These are phyloP conservation scores for Arthroderma uncinatum DNA, from an alignment of 2,329 filamentous ascomycete genomes.

Conservation along the genomic window DNA sequence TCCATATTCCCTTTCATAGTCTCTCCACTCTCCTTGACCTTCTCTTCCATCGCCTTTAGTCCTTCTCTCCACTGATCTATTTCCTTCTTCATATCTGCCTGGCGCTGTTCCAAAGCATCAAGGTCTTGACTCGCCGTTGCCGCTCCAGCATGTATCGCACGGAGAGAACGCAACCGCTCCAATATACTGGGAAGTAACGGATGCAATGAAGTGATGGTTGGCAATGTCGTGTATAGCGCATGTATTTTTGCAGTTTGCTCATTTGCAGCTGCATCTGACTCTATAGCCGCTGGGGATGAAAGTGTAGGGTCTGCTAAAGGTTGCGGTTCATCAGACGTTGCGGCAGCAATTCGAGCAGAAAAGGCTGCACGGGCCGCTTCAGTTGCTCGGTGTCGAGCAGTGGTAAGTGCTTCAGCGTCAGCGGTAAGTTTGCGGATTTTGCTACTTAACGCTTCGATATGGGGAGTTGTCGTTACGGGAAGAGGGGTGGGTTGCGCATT, in stretches of 20 bases:
- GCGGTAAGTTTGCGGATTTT: conserved; percentile 35
- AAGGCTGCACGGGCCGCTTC: conserved; percentile 34
- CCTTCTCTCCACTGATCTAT: conserved; percentile 78
- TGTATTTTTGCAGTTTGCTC: conserved; percentile 83
- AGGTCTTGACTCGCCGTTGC: conserved; percentile 69
- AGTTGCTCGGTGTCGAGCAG: conserved; percentile 33
- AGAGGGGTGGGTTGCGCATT: conserved; percentile 25
- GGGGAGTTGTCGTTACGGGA: conserved; percentile 24
- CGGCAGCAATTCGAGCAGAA: conserved; percentile 27
- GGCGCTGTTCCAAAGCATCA: conserved; percentile 63
- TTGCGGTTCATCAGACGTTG: conserved; percentile 27
- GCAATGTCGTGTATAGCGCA: conserved; percentile 75
- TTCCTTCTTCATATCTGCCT: conserved; percentile 71
- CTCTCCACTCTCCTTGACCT: conserved; percentile 57
- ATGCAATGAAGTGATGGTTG: conserved; percentile 75
- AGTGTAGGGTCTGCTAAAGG: conserved; percentile 22
- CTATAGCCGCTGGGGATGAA: conserved; percentile 33
- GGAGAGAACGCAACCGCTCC: conserved; percentile 71
- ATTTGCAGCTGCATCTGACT: conserved; percentile 37
- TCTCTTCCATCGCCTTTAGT: conserved; percentile 63
- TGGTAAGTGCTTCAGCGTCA: conserved; percentile 35
- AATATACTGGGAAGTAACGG: conserved; percentile 77
- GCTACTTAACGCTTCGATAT: conserved; percentile 35
- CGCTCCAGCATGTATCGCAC: conserved; percentile 76
- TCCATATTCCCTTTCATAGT: conserved; percentile 69